Evolutionary conservation across 129 eudicot species (phyloP).

Genomic region (Apium graveolens): DNA sequence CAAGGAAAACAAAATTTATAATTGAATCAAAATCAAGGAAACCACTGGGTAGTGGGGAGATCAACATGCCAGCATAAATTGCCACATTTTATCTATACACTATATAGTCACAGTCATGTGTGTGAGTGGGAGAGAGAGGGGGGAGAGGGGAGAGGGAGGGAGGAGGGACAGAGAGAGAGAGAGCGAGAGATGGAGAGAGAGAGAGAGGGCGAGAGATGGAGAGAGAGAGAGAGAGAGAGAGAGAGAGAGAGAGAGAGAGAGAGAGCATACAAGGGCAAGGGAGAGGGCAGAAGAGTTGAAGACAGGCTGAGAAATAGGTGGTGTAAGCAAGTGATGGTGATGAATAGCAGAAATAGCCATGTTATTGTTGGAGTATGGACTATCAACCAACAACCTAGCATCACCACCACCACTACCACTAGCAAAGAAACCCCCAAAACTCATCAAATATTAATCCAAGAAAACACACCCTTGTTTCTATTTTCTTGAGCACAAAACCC

Average conservation of each 20-base stretch:
- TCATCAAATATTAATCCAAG: slow-evolving; percentile 26
- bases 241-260: slow-evolving; percentile 8
- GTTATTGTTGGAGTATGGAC: slow-evolving; percentile 27
- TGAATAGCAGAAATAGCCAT: slow-evolving; percentile 38
- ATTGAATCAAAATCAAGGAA: neutral
- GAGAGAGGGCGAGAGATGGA: neutral
- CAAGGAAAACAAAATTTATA: neutral
- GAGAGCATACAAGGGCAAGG: slow-evolving; percentile 48
- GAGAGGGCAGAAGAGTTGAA: slow-evolving; percentile 54
- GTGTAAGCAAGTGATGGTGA: slow-evolving; percentile 43
- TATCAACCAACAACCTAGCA: slow-evolving; percentile 48
- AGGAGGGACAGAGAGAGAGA: no score
- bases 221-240: neutral
- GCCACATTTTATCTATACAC: neutral
- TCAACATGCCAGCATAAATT: neutral
- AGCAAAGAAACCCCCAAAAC: slow-evolving; percentile 58
- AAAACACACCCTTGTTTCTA: neutral
- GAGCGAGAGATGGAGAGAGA: neutral
- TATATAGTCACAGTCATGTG: neutral
- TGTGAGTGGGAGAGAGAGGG: neutral
- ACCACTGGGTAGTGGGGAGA: neutral
- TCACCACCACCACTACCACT: slow-evolving; percentile 48
- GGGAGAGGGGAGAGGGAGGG: neutral
- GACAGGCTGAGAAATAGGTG: slow-evolving; percentile 31
- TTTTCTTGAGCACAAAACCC: neutral